Base-by-base conservation (phyloP, 495 filamentous ascomycete genomes). In the Aspergillus affinis region DNA sequence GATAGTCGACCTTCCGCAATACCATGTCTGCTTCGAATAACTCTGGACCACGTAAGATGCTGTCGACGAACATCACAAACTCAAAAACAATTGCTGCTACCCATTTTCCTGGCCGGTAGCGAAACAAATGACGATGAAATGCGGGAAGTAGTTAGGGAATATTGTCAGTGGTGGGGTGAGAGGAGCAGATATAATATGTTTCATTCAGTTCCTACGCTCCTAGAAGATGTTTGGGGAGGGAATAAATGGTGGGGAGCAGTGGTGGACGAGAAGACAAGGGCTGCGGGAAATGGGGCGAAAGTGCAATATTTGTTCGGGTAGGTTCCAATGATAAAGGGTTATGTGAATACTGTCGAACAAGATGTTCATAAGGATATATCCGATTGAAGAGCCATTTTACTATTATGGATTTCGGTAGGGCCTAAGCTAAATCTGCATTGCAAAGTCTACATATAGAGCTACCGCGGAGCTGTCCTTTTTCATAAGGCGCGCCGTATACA, bases 41-140 rank as follows among this genome's bases (percentile, higher is more conserved):
- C 61, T 2, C 57, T 71, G 2, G 62, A 71, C 20, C 64, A 69
- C 26, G 61, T 72, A 27, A 36, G 64, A 17, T 65, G 59, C 36
- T 72, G 68, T 59, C 65, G 70, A 44, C 61, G 61, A 46, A 66
- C 58, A 2, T 64, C 56, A 0, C 64, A 63, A 52, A 60, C 61
- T 8, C 64, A 66, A 27, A 71, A 67, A 52, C 70, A 71, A 48
- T 58, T 68, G 0, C 51, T 72, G 0, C 51, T 72, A n/a, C 69
- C 66, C 0, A 52, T 73, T 1, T 73, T 73, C 51, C 51, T 73
- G 4, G 70, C 70, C 6, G 70, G 66, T 8, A 69, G 70, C 51
- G 68, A 72, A 44, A 69, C 64, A 8, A 20, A 27, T 6, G 66
- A 70, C 58, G 58, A 36, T 12, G 61, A 63, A 41, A 61, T 62